Evolutionary conservation across 192 early-diverging fungal species (phyloP), one percentile per base, ranked within the genome.

Genomic region (Entomortierella parvispora): DNA sequence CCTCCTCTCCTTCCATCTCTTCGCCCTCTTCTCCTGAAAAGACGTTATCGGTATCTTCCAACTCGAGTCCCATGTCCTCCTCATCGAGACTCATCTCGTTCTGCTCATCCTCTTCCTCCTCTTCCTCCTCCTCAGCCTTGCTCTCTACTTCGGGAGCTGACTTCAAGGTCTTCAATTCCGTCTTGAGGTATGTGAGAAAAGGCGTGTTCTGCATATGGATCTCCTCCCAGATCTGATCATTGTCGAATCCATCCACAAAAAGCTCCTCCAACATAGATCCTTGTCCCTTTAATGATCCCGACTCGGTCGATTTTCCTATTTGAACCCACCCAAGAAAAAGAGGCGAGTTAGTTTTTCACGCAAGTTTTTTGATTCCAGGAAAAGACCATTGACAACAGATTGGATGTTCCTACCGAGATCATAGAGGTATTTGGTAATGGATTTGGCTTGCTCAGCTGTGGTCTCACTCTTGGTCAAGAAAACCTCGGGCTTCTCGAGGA

Each of bases 211-310:
- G 92, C 70, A 95, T 81, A 60, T 89, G 88, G 49, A 99, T 85
- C 74, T 97, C 93, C 80, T 96, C 93, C 97, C 97, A 99, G 49
- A 99, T 90, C 85, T 97, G 95, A 60, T 92, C 88, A 50, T 88
- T 77, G 61, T 94, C 90, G 61, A 94, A 93, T 0, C 89, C 92
- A 46, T 94, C 89, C 10, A 85, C 77, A 23, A 87, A 81, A 5
- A 95, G 74, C 52, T 88, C 88, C 44, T 80, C 65, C 37, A 95
- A 83, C 18, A 90, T 79, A 1, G 82, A 82, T 34, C 79, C 61
- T 17, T 65, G 69, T 45, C 32, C 44, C 65, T 71, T 69, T 60
- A 65, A 49, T 70, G 57, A 90, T 74, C 47, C 81, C 53, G 49
- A 62, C 58, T 45, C 81, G 55, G 63, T 91, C 84, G 45, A 79